Percentiles rank a stretch among this genome's conserved stretches.
phyloP scores from a whole-genome alignment of 352 stramenopile species.

The Thalassiosira exigua region DNA sequence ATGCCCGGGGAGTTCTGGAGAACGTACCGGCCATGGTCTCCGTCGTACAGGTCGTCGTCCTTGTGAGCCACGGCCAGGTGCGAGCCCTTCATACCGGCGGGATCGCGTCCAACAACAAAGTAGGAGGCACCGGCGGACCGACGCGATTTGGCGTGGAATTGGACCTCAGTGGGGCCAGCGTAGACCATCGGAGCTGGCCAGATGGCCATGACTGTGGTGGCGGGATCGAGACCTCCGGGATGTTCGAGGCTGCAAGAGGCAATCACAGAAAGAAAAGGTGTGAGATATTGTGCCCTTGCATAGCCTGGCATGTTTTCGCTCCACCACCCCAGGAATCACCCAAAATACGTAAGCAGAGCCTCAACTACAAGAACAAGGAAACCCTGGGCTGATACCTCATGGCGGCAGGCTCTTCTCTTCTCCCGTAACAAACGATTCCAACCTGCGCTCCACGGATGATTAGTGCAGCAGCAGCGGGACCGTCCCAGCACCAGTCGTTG shows the following conservation, averaged over 20 bases:
- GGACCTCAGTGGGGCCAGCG: conserved; percentile 95
- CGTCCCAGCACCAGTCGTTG: no score
- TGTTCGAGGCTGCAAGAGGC: conserved; percentile 63
- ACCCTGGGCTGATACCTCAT: no score
- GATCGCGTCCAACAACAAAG: conserved; percentile 97
- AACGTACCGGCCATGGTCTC: conserved; percentile 96
- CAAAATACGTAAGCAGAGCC: no score
- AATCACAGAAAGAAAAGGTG: no score
- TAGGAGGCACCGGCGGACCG: conserved; percentile 95
- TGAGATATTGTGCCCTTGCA: no score
- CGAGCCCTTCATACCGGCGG: conserved; percentile 97
- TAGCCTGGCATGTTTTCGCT: no score
- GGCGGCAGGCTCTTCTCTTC: no score
- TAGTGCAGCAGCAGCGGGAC: no score
- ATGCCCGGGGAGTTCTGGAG: conserved; percentile 96
- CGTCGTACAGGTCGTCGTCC: conserved; percentile 95
- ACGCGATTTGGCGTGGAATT: conserved; percentile 98
- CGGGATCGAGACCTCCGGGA: conserved; percentile 93
- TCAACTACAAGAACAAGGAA: no score
- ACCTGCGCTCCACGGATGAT: no score
- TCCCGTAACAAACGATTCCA: no score
- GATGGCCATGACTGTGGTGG: conserved; percentile 97
- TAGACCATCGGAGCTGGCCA: conserved; percentile 99
- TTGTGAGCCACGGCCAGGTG: conserved; percentile 86
- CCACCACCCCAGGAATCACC: no score